Evolutionary conservation across 1,284 basidiomycete genomes (phyloP).

Genomic region (Leccinum fallax): DNA sequence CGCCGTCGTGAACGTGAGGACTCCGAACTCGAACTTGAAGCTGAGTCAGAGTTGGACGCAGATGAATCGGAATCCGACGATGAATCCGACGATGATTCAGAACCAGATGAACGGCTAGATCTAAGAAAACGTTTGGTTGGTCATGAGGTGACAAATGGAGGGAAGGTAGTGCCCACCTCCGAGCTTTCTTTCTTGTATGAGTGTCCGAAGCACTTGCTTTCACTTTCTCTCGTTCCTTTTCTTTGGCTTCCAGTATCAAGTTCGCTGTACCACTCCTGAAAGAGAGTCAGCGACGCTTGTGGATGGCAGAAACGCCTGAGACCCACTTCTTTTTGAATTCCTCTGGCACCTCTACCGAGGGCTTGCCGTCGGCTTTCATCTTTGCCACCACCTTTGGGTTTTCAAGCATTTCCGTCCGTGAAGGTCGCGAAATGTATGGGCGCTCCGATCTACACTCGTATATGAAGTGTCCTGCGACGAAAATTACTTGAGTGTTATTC

Average conservation of each 20-base stretch:
- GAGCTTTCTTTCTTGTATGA: constrained; percentile 50
- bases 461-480: constrained; percentile 71
- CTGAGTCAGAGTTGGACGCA: constrained; percentile 43
- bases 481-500: background rate
- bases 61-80: constrained; percentile 34
- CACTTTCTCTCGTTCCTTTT: constrained; percentile 62
- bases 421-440: constrained; percentile 77
- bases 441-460: constrained; percentile 75
- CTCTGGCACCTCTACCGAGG: constrained; percentile 75
- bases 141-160: background rate
- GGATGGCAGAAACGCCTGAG: background rate
- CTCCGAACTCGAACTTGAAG: constrained; percentile 25
- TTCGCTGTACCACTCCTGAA: constrained; percentile 69
- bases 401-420: constrained; percentile 74
- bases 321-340: constrained; percentile 78
- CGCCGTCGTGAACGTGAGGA: constrained; percentile 49
- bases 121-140: constrained; percentile 15
- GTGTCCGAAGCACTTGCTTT: constrained; percentile 38
- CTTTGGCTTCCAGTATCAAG: constrained; percentile 71
- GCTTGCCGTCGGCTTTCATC: constrained; percentile 63
- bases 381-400: constrained; percentile 67
- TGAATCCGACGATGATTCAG: constrained; percentile 29
- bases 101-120: constrained; percentile 27
- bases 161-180: constrained; percentile 44
- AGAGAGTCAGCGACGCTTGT: constrained; percentile 11